Percentiles rank a stretch among this genome's conserved stretches.
These are phyloP conservation scores for Kwoniella europaea DNA, from an alignment of 768 basidiomycete species.

Conservation along the genomic window DNA sequence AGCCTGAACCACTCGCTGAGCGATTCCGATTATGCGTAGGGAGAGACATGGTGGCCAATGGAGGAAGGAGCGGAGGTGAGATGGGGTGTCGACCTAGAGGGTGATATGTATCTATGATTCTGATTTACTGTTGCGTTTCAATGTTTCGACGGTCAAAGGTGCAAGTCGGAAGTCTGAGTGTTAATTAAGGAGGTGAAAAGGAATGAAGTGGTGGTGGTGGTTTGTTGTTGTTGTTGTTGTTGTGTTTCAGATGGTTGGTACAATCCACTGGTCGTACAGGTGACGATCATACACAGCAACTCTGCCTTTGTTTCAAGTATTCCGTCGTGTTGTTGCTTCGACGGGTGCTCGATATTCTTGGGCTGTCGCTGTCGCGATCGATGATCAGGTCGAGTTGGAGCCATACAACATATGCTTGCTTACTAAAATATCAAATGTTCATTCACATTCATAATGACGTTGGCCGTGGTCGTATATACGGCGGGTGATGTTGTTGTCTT, in stretches of 20 bases:
- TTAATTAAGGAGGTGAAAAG: slow-evolving; percentile 1
- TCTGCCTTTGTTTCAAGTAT: neutral
- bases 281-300: neutral
- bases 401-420: neutral
- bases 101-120: neutral
- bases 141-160: neutral
- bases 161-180: neutral
- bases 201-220: neutral
- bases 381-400: neutral
- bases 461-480: neutral
- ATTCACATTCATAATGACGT: neutral
- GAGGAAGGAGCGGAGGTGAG: neutral
- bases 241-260: neutral
- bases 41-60: neutral
- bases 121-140: neutral
- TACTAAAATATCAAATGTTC: neutral
- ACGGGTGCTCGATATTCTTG: neutral
- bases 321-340: no score
- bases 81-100: neutral
- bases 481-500: no score
- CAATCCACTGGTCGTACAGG: no score
- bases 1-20: slow-evolving; percentile 16
- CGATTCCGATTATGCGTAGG: slow-evolving; percentile 11
- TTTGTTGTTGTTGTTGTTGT: neutral
- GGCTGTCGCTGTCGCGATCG: neutral